Evolutionary conservation across 768 basidiomycete genomes (phyloP).

Genomic region (Leccinum disarticulatum): DNA sequence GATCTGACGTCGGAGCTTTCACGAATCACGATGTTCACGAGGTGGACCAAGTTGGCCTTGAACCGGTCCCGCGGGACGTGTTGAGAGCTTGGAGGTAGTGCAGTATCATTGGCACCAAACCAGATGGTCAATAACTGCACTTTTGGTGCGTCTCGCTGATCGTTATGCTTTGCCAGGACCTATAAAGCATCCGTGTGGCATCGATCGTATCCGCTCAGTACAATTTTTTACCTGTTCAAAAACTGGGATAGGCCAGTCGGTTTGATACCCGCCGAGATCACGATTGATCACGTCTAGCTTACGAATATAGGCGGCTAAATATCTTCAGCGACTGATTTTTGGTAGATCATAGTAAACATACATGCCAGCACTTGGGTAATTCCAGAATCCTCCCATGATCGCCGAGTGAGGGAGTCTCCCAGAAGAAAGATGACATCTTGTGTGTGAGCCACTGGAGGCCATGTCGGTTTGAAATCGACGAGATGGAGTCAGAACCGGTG

Average conservation of each 20-base stretch:
- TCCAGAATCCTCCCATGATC: constrained; percentile 58
- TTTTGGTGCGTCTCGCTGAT: constrained; percentile 49
- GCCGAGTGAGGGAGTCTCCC: constrained; percentile 82
- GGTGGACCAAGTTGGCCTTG: constrained; percentile 57
- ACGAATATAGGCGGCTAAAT: constrained; percentile 69
- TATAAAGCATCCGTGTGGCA: constrained; percentile 25
- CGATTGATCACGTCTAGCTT: constrained; percentile 87
- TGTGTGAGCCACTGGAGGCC: constrained; percentile 47
- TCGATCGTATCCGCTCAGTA: neutral
- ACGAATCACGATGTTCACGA: constrained; percentile 69
- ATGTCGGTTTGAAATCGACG: constrained; percentile 34
- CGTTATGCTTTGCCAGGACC: constrained; percentile 57
- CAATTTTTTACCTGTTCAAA: constrained; percentile 60
- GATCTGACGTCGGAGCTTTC: constrained; percentile 59
- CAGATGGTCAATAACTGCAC: constrained; percentile 78
- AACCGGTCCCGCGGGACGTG: constrained; percentile 74
- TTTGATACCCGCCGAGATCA: constrained; percentile 82
- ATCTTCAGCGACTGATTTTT: neutral
- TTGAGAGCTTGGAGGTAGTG: constrained; percentile 62
- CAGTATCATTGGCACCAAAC: constrained; percentile 91
- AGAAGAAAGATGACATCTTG: constrained; percentile 73
- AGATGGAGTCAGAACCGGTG: neutral
- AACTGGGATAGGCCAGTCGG: constrained; percentile 80
- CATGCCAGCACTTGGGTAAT: constrained; percentile 64
- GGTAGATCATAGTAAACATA: constrained; percentile 10